Evolutionary conservation across 2,329 filamentous ascomycete genomes (phyloP), one percentile per base, ranked within the genome.

Genomic region (Aspergillus carbonarius): DNA sequence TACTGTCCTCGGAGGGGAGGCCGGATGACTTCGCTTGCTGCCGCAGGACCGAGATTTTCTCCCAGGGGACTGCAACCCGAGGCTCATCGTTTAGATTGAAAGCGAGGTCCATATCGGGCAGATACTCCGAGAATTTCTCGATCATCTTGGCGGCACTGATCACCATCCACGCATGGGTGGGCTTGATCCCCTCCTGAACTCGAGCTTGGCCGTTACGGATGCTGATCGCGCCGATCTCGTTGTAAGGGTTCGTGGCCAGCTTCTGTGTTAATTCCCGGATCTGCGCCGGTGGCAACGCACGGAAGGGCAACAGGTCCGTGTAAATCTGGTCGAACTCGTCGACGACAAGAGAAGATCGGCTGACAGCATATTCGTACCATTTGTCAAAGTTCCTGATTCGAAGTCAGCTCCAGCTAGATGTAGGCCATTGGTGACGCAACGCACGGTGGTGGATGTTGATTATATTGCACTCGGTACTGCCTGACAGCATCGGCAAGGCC

Each of bases 91-190:
- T 85, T n/a, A 87, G 67, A 60, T 87, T 87, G 72, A 87, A 82
- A 0, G 82, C 83, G 37, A 88, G 69, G 65, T 87, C 84, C 85
- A 88, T 87, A 60, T 87, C 84, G 0, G 85, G 85, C 30, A 87
- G 75, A 63, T 79, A 76, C 56, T 82, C 68, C 1, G 78, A 76
- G 63, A 87, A 85, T 1, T 78, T 76, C 35, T 78, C 74, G 32
- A 87, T 83, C 76, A 87, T 83, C 6, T 74, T 66, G 1, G 79
- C 73, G 1, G 83, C 75, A 23, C 83, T 83, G 32, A 83, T 78
- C 8, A 86, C 74, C 81, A 86, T 84, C 83, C 83, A 85, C 17
- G 77, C 75, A 69, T 86, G 83, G 4, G 83, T 83, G 1, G 79
- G 80, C 54, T 79, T 75, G 9, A 85, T 81, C 25, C 82, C 79